Evolutionary conservation across 2,329 filamentous ascomycete species (phyloP).

Genomic region (Aspergillus quadricinctus): DNA sequence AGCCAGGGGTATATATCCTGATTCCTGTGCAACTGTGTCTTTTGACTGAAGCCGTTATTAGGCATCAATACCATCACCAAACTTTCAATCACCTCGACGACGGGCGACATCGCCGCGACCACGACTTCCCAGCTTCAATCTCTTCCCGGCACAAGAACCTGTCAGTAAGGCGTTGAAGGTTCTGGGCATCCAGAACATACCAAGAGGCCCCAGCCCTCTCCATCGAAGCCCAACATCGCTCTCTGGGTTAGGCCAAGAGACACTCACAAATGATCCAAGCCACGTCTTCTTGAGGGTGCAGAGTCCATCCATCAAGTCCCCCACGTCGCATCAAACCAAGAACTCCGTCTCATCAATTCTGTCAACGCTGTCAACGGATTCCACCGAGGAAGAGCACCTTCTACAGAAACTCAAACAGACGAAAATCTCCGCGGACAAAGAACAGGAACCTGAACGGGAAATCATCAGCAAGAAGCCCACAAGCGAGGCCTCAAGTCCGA

Average conservation of each 20-base stretch:
- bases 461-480: conserved; percentile 15
- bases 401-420: conserved; percentile 13
- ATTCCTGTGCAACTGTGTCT: neutral
- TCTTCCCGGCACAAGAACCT: conserved; percentile 33
- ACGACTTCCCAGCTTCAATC: conserved; percentile 33
- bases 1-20: conserved; percentile 36
- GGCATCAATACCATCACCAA: conserved; percentile 4
- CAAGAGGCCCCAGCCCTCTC: conserved; percentile 22
- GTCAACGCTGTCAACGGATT: conserved; percentile 11
- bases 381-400: conserved; percentile 13
- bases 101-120: conserved; percentile 35
- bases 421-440: conserved; percentile 13
- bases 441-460: conserved; percentile 20
- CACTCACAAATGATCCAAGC: conserved; percentile 11
- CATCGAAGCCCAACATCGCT: conserved; percentile 19
- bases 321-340: conserved; percentile 11
- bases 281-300: conserved; percentile 7
- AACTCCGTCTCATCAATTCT: conserved; percentile 16
- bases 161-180: conserved; percentile 27
- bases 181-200: conserved; percentile 29
- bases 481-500: neutral
- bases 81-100: conserved; percentile 23
- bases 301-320: neutral
- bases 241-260: conserved; percentile 12
- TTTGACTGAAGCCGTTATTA: conserved; percentile 2